Evolutionary conservation across 495 filamentous ascomycete species (phyloP), one percentile per base, ranked within the genome.

Genomic region (Aspergillus campestris): DNA sequence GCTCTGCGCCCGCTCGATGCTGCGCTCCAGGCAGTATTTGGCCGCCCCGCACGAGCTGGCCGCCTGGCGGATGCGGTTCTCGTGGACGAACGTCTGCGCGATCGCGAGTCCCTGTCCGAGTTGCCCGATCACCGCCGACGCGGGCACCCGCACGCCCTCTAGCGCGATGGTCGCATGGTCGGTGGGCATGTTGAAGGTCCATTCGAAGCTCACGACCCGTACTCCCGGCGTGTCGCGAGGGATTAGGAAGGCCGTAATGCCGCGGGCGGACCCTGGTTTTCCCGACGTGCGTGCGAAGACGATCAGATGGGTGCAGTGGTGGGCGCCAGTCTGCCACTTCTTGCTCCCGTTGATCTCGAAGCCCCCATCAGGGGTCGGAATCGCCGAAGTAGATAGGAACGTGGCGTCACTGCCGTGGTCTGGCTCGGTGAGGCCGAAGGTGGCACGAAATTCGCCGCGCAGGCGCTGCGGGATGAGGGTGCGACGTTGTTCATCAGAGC

Each of bases 141-240:
- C 50, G 2, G 77, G 69, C 8, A 80, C 73, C 46, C 61, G 72
- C 18, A 77, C 78, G 42, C 67, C 45, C 4, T 58, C 61, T 13
- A 80, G 53, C 9, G 66, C 65, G 29, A 81, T 62, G 31, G 72
- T 77, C 12, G 76, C 73, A 52, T 81, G 77, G 49, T 82, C 74
- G 13, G 77, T 80, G 1, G 78, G 76, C 76, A 81, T 81, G 45
- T 81, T 81, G 42, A 79, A 66, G 12, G 77, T 81, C 69, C 75
- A 81, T 49, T 82, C 71, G 50, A 77, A 80, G 31, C 66, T 73
- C 35, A 66, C 65, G 8, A 80, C 62, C 13, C 57, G 60, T 8
- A 80, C 48, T 1, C 75, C 77, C 1, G 55, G 53, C 0, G 72
- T 66, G 0, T 68, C 48, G 15, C 60, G 51, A 3, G 77, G 75